phyloP scores from a whole-genome alignment of 805 yeast genomes.

The Ogataea degrootiae region DNA sequence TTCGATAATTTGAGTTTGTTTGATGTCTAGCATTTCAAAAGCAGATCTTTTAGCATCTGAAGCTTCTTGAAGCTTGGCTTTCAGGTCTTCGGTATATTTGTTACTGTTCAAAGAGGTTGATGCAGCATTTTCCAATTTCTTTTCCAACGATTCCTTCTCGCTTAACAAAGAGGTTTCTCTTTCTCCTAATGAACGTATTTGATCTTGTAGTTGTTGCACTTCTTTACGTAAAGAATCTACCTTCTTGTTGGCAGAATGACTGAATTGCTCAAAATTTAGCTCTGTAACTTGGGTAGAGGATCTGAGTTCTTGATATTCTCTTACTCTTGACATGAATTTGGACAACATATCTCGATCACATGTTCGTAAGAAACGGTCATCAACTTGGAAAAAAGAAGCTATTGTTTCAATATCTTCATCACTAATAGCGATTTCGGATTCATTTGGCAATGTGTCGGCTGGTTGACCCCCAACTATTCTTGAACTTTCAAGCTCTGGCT shows the following conservation, averaged over 20 bases:
- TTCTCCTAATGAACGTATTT: slow-evolving; percentile 20
- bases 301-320: slow-evolving; percentile 32
- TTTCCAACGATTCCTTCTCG: slow-evolving; percentile 17
- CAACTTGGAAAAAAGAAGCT: slow-evolving; percentile 33
- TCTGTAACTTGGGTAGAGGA: slow-evolving; percentile 34
- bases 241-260: slow-evolving; percentile 30
- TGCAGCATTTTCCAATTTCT: not conserved
- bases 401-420: slow-evolving; percentile 19
- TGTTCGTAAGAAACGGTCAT: slow-evolving; percentile 16
- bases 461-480: not conserved
- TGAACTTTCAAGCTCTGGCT: slow-evolving; percentile 1
- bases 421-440: not conserved
- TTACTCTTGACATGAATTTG: slow-evolving; percentile 27
- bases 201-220: slow-evolving; percentile 18
- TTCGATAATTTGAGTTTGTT: slow-evolving; percentile 32
- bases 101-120: slow-evolving; percentile 3
- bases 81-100: slow-evolving; percentile 8
- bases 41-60: slow-evolving; percentile 28
- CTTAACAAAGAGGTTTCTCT: slow-evolving; percentile 16
- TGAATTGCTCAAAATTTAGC: slow-evolving; percentile 37
- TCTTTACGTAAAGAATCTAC: slow-evolving; percentile 30
- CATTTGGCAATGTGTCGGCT: not conserved
- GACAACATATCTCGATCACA: slow-evolving; percentile 20
- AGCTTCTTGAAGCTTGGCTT: slow-evolving; percentile 13
- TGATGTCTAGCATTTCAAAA: slow-evolving; percentile 31